Evolutionary conservation across 2,329 filamentous ascomycete species (phyloP).

Genomic region (Paecilomyces variotii): DNA sequence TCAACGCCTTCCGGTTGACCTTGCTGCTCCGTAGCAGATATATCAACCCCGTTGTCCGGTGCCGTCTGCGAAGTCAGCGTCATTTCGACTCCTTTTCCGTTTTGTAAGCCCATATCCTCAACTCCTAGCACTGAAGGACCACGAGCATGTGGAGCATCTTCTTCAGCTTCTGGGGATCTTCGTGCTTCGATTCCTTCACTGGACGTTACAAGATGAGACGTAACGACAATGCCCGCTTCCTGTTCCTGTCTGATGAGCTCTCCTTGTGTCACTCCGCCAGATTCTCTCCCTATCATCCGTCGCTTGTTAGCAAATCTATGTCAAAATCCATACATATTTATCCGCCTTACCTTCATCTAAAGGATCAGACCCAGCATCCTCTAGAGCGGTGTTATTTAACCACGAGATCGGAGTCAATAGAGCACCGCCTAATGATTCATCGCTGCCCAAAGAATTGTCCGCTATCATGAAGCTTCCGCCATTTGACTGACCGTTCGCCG

Average conservation of each 20-base stretch:
- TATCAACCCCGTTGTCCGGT: neutral
- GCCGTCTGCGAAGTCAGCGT: conserved; percentile 17
- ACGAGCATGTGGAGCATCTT: conserved; percentile 65
- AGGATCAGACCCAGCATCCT: conserved; percentile 12
- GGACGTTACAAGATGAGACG: conserved; percentile 31
- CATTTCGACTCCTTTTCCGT: conserved; percentile 39
- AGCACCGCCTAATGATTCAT: conserved; percentile 84
- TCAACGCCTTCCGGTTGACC: neutral
- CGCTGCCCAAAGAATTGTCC: conserved; percentile 56
- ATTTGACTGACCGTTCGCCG: conserved; percentile 50
- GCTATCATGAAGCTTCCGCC: conserved; percentile 25
- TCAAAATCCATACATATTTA: conserved; percentile 5
- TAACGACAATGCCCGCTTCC: conserved; percentile 68
- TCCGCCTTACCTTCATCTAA: conserved; percentile 8
- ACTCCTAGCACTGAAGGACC: conserved; percentile 80
- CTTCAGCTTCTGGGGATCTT: conserved; percentile 37
- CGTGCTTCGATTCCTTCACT: conserved; percentile 12
- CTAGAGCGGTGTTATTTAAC: conserved; percentile 46
- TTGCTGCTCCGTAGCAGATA: neutral
- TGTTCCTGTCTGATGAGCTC: conserved; percentile 83
- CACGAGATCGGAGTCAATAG: conserved; percentile 91
- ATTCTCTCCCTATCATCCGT: conserved; percentile 23
- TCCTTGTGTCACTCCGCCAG: conserved; percentile 65
- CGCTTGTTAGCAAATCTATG: neutral
- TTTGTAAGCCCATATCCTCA: conserved; percentile 75